phyloP scores from a whole-genome alignment of 805 yeast species.

The Candida endomychidarum region DNA sequence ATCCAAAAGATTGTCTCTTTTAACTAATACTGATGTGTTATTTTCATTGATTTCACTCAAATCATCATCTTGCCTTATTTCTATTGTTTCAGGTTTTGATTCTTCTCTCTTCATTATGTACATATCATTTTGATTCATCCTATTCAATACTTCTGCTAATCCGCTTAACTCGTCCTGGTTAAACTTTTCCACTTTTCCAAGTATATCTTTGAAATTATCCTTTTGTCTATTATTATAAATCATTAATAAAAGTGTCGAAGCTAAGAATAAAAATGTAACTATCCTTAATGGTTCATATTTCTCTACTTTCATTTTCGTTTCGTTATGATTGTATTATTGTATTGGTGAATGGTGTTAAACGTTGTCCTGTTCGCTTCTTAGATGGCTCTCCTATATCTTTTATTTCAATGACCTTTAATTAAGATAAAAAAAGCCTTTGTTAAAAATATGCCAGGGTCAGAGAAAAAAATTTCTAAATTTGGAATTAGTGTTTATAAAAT shows the following conservation, averaged over 20 bases:
- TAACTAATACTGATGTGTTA: slow-evolving; percentile 1
- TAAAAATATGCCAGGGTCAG: not conserved
- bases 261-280: not conserved
- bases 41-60: slow-evolving; percentile 1
- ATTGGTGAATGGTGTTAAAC: not conserved
- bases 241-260: slow-evolving; percentile 4
- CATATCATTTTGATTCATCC: not conserved
- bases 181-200: slow-evolving; percentile 4
- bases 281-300: not conserved
- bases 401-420: not conserved
- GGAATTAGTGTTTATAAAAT: slow-evolving; percentile 2
- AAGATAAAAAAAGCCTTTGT: not conserved
- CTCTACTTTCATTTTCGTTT: not conserved
- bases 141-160: slow-evolving; percentile 4
- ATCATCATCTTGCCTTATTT: too few species aligned
- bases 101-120: slow-evolving; percentile 3
- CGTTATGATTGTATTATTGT: not conserved
- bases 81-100: not conserved
- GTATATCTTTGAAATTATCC: slow-evolving; percentile 5
- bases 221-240: not conserved
- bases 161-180: slow-evolving; percentile 4
- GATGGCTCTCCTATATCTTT: not conserved
- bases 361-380: not conserved
- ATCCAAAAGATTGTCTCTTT: slow-evolving; percentile 7
- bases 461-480: slow-evolving; percentile 6